Evolutionary conservation across 495 filamentous ascomycete species (phyloP).

Genomic region (Pyrenula massariospora): DNA sequence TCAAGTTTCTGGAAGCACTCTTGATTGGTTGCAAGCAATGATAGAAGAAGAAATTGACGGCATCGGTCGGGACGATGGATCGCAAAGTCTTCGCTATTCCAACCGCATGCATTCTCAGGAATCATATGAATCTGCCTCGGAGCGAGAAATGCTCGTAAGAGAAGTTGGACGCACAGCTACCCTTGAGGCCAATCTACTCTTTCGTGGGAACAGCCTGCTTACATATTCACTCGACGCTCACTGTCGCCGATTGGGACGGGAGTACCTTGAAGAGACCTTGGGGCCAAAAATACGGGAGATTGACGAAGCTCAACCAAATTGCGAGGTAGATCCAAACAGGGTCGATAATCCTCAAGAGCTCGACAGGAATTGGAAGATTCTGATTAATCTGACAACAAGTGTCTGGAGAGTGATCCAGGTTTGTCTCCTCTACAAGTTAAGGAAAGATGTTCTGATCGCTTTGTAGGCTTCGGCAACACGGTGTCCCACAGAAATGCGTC

Average conservation of each 20-base stretch:
- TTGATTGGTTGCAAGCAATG: slow-evolving; percentile 84
- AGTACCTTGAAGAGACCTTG: slow-evolving; percentile 84
- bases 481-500: slow-evolving; percentile 74
- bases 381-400: slow-evolving; percentile 65
- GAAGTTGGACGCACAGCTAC: slow-evolving; percentile 45
- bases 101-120: slow-evolving; percentile 70
- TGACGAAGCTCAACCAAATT: slow-evolving; percentile 77
- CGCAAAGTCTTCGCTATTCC: slow-evolving; percentile 62
- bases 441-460: neutral
- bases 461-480: slow-evolving; percentile 60
- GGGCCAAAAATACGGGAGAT: slow-evolving; percentile 77
- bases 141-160: slow-evolving; percentile 50
- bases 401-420: slow-evolving; percentile 55
- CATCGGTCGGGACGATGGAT: slow-evolving; percentile 61
- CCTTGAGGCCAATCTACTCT: slow-evolving; percentile 84
- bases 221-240: slow-evolving; percentile 91
- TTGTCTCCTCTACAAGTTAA: neutral
- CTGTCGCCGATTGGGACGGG: slow-evolving; percentile 87
- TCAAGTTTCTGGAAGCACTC: slow-evolving; percentile 81
- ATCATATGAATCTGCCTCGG: slow-evolving; percentile 49
- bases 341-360: slow-evolving; percentile 62
- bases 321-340: slow-evolving; percentile 84
- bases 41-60: slow-evolving; percentile 97
- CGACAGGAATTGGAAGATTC: slow-evolving; percentile 68
- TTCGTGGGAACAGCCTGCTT: slow-evolving; percentile 87